Evolutionary conservation across 805 yeast species (phyloP), one percentile per base, ranked within the genome.

Genomic region (Isabelozyma rhagii): DNA sequence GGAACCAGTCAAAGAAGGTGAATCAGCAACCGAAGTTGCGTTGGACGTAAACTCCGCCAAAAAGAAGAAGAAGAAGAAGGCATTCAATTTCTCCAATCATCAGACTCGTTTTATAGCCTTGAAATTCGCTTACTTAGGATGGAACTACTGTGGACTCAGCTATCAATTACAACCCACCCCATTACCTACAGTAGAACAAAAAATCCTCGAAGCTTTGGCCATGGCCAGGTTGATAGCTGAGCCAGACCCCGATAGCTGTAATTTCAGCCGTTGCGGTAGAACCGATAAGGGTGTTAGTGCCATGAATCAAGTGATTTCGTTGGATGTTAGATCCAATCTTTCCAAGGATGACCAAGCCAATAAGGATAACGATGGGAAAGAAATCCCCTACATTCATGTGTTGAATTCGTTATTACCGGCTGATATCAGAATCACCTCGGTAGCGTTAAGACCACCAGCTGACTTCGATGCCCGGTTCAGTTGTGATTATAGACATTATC

Each of bases 281-380:
- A 93, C 98, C 0, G 98, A 93, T 61, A 83, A 82, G 56, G 98
- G 97, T n/a, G 98, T 93, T 11, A 89, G 97, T 71, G 99, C 99
- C 0, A 81, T 94, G 85, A 88, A 89, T 55, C 99, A 94, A 67
- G 98, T 94, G 2, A 85, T 94, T 5, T 85, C 97, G 0, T 69
- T 94, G 39, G 68, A 74, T 13, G 84, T 93, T 27, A 76, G 99
- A 55, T 89, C 97, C 0, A 72, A 74, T 18, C 67, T 94, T 40
- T 61, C 81, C 0, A 57, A 59, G 1, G 92, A 85, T 43, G 88
- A 89, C 46, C 91, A 90, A 53, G 15, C 44, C 9, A 77, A 81
- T 49, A 74, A 82, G 0, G 66, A 48, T 0, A 79, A 78, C 58
- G 97, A 94, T 63, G 48, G 31, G 1, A 74, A 71, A 51, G 99